Evolutionary conservation across 176 grass and related monocot species (phyloP), one percentile per base, ranked within the genome.

Genomic region (Rhynchospora pubera): DNA sequence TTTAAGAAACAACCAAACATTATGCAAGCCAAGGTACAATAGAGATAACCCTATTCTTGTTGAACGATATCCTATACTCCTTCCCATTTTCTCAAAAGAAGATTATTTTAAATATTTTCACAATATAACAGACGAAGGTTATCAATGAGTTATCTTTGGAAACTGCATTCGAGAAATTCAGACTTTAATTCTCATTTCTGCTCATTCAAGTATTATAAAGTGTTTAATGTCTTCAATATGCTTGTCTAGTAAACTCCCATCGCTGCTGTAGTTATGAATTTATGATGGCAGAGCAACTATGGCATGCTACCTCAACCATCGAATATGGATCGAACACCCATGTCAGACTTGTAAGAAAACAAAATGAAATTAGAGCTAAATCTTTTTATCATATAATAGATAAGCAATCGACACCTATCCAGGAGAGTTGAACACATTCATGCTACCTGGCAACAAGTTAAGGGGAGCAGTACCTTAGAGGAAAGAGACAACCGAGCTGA

Each of bases 401-500:
- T 56, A 53, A 56, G 8, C 56, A 69, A 53, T 26, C 28, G 16
- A 78, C 21, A 51, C 19, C 22, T 24, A 13, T 51, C 30, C 5
- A 51, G 9, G 10, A 74, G 53, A 62, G 45, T 16, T 21, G 50
- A 53, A 50, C 28, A 80, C 43, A 45, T 15, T 69, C 11, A 9
- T 45, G 34, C 34, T 15, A 68, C 13, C 43, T 44, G 34, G 34
- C 13, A 44, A 8, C 43, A 48, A 48, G 1, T 72, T 48, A 74
- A 74, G 15, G 69, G 21, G 42, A 32, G 22, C 22, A 18, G 42
- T 80, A 94, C 94, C 90, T 94, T 94, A 48, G 94, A 94, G 77
- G 94, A 97, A 85, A 89, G 82, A 62, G 94, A 97, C 57, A 94
- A 87, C 57, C 92, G 83, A 65, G 85, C 86, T 85, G 94, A 92